These are phyloP conservation scores for Calocybe gambosa DNA, from an alignment of 1,284 basidiomycete genomes.

Conservation along the genomic window DNA sequence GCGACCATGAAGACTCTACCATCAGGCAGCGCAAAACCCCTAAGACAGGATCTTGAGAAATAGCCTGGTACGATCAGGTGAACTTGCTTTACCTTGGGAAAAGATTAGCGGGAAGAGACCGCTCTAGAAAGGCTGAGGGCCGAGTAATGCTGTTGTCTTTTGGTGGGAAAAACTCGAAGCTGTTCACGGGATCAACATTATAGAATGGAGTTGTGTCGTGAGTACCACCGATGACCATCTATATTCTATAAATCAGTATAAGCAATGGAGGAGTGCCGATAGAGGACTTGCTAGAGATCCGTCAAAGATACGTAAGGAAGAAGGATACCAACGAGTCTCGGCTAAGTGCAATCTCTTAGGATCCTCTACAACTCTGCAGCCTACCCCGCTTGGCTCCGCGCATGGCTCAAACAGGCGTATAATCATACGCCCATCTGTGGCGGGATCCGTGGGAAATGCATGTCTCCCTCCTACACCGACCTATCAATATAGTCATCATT, in stretches of 20 bases:
- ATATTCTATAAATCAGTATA: neutral
- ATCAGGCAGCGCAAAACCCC: conserved; percentile 10
- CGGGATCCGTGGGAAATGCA: conserved; percentile 17
- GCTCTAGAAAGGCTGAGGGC: conserved; percentile 40
- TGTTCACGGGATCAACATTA: conserved; percentile 40
- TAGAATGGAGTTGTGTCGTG: conserved; percentile 30
- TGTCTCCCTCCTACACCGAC: conserved; percentile 36
- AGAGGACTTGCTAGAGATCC: conserved; percentile 24
- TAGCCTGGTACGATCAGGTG: conserved; percentile 18
- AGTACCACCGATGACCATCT: conserved; percentile 38
- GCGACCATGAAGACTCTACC: conserved; percentile 10
- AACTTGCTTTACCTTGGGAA: conserved; percentile 29
- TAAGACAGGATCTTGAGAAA: conserved; percentile 25
- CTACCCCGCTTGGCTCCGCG: conserved; percentile 27
- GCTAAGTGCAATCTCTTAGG: conserved; percentile 30
- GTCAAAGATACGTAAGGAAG: conserved; percentile 37
- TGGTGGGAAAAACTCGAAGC: conserved; percentile 47
- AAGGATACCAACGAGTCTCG: conserved; percentile 39
- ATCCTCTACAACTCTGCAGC: conserved; percentile 36
- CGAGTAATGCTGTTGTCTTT: conserved; percentile 41
- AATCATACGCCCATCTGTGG: conserved; percentile 25
- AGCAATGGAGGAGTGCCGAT: neutral
- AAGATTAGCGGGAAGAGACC: conserved; percentile 36
- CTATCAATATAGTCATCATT: conserved; percentile 17
- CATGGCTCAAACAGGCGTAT: conserved; percentile 37